Evolutionary conservation across 1,284 basidiomycete genomes (phyloP), one percentile per base, ranked within the genome.

Genomic region (Xerocomus minutiporus): DNA sequence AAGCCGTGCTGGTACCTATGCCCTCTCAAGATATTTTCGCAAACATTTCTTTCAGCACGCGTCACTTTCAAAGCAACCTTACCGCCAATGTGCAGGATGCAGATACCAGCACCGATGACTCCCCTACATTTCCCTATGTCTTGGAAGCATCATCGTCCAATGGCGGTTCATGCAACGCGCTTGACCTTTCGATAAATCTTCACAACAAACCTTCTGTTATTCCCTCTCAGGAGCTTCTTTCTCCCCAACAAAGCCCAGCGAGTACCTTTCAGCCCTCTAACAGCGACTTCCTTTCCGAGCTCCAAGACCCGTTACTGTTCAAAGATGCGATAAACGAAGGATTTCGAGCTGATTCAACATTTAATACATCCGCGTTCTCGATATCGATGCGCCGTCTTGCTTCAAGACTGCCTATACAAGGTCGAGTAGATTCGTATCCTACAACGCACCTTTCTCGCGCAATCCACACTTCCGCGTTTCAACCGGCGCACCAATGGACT

Each of bases 331-430:
- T 49, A 28, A 48, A 54, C 32, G 53, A 53, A 45, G 50, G 50
- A 2, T 41, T 50, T 38, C 64, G 56, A 48, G 28, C 44, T 1
- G 36, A 51, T 15, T 20, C 42, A 17, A 29, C 53, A 12, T 54
- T 54, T 11, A 51, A 53, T 31, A 32, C 56, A 36, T 52, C 64
- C 26, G 51, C 49, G 12, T 55, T 60, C 47, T 65, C 63, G 41
- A 57, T 59, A 46, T 59, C 68, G 12, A 56, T 53, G 52, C 55
- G 59, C 20, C 59, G 55, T 11, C 50, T 66, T 34, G 42, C 57
- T 48, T 55, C 62, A 25, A 70, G 58, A 38, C 48, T 59, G 48
- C 55, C 61, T 32, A 17, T 43, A 20, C 53, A 55, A 7, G 25
- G 26, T 38, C 56, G 50, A 38, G 20, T 34, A 42, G 69, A 65